Base-by-base conservation (phyloP, 2,329 filamentous ascomycete species). In the Scortechinia acanthostroma region DNA sequence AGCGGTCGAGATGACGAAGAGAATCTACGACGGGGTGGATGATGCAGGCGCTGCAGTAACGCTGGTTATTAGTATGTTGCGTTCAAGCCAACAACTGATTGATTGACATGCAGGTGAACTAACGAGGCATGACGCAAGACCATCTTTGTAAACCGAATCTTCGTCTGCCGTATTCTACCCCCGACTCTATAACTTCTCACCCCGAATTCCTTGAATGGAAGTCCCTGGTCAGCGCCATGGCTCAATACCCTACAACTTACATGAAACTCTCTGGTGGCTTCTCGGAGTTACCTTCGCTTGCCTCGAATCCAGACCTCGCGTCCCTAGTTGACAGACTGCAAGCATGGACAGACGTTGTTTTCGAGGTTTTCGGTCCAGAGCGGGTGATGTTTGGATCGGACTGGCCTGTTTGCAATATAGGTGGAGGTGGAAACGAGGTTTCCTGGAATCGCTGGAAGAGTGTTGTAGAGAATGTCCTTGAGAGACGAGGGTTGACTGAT, bases 311-410 rank as follows among this genome's bases (percentile, higher is more conserved):
- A 15, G 35, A 40, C 17, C 14, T 40, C 20, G 6, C 10, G 10
- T 10, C 10, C 6, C 35, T 40, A 13, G 17, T 40, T 19, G 17
- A 10, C 6, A 10, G 35, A 40, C 35, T 40, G 13, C 35, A 40
- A 6, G 13, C 35, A 19, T 40, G 35, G 35, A 40, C 10, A 10
- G 35, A 40, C 20, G 35, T 19, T 10, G 17, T 40, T 6, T 40
- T 40, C 17, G 35, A 40, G 14, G 35, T 17, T 6, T 40, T 40
- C 20, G 35, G 35, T 13, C 35, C 35, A 6, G 17, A 40, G 6
- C 6, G 35, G 17, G 35, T 40, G 17, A 40, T 40, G 35, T 40
- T 40, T 40, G 35, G 35, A 6, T 40, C 35, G 35, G 35, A 40
- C 17, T 40, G 35, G 35, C 35, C 35, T 40, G 35, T 40, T 40